phyloP scores from a whole-genome alignment of 345 rosid species.

The Moricandia moricandioides region DNA sequence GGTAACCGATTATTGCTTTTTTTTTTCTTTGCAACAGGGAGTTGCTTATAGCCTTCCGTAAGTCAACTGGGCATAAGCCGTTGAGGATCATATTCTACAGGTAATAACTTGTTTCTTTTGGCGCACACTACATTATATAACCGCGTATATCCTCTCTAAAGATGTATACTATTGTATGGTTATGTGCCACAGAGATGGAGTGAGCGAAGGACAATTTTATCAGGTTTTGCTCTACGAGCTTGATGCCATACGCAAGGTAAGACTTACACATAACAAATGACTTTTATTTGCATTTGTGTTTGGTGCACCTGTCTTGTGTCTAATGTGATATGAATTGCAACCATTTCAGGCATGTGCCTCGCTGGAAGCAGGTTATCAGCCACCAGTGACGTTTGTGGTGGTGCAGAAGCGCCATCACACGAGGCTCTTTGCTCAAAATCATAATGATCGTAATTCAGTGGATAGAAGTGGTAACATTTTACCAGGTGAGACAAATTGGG shows the following conservation, averaged over 20 bases:
- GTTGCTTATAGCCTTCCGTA: conserved; percentile 87
- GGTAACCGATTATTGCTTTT: background rate
- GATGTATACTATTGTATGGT: background rate
- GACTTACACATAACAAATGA: background rate
- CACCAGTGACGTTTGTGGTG: conserved; percentile 95
- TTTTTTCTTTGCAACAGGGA: conserved; percentile 50
- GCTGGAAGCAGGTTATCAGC: conserved; percentile 94
- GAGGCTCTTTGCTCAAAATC: conserved; percentile 85
- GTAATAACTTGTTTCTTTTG: conserved; percentile 24
- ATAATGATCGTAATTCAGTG: conserved; percentile 65
- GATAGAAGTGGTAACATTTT: conserved; percentile 91
- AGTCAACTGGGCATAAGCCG: conserved; percentile 95
- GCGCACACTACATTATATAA: background rate
- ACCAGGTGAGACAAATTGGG: conserved; percentile 54
- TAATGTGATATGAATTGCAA: background rate
- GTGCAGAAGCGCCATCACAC: conserved; percentile 99
- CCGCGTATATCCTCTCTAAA: background rate
- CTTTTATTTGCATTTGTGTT: background rate
- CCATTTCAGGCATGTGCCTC: conserved; percentile 86
- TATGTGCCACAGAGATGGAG: conserved; percentile 71
- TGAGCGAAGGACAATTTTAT: conserved; percentile 96
- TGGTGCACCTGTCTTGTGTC: background rate
- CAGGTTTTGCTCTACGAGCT: conserved; percentile 91
- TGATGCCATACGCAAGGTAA: conserved; percentile 95
- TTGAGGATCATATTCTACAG: conserved; percentile 94